These are phyloP conservation scores for Boletus rufocinnamomeus DNA, from an alignment of 768 basidiomycete species.

Conservation along the genomic window DNA sequence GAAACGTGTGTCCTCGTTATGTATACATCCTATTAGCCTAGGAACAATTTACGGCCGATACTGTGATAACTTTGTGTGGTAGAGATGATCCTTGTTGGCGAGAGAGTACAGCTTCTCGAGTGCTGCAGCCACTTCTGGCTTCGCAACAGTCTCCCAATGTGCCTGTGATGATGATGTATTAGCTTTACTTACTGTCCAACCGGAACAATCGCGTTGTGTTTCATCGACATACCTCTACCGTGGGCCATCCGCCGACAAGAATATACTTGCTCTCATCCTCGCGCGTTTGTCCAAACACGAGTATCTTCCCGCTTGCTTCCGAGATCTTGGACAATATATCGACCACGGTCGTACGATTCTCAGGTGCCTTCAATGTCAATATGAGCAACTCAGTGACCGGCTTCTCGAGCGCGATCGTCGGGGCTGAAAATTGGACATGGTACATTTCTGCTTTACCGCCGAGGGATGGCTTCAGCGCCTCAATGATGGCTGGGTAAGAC, in stretches of 20 bases:
- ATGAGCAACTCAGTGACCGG: slow-evolving; percentile 29
- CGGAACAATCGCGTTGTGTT: not conserved
- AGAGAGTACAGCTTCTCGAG: slow-evolving; percentile 18
- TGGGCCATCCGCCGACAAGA: slow-evolving; percentile 24
- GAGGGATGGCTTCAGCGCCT: slow-evolving; percentile 7
- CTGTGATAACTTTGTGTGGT: slow-evolving; percentile 13
- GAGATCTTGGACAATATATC: slow-evolving; percentile 15
- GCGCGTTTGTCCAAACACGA: slow-evolving; percentile 25
- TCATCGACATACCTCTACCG: slow-evolving; percentile 25
- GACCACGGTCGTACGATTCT: slow-evolving; percentile 21
- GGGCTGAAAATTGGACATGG: slow-evolving; percentile 25
- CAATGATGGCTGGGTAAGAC: slow-evolving; percentile 5
- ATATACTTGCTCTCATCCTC: slow-evolving; percentile 26
- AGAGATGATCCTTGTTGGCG: slow-evolving; percentile 15
- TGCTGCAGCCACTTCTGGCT: slow-evolving; percentile 8
- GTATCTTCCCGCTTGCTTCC: slow-evolving; percentile 5
- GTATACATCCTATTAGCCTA: not conserved
- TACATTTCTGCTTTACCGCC: slow-evolving; percentile 14
- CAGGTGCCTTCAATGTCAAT: slow-evolving; percentile 24
- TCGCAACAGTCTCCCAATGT: slow-evolving; percentile 10
- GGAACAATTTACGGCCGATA: not conserved
- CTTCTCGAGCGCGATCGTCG: slow-evolving; percentile 15
- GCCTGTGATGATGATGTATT: slow-evolving; percentile 13
- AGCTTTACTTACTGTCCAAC: not conserved
- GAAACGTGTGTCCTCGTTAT: not conserved